These are phyloP conservation scores for Ustilago crameri DNA, from an alignment of 1,284 basidiomycete species.

Conservation along the genomic window DNA sequence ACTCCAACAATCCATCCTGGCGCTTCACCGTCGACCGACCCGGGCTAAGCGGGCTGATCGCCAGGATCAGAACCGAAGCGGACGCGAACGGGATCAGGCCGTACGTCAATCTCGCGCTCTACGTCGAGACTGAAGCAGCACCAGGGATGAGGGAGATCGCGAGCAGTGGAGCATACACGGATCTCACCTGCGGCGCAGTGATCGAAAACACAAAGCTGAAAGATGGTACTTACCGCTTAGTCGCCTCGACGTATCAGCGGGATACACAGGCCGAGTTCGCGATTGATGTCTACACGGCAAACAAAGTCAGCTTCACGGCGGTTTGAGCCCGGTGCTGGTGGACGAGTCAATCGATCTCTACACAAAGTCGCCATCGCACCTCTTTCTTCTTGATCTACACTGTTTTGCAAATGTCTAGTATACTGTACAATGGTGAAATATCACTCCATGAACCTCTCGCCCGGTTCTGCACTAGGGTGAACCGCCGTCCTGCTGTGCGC, in stretches of 20 bases:
- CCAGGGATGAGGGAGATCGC: slow-evolving; percentile 16
- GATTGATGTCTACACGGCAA: slow-evolving; percentile 43
- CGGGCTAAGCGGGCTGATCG: slow-evolving; percentile 6
- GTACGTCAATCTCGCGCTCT: slow-evolving; percentile 37
- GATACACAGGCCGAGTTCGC: slow-evolving; percentile 23
- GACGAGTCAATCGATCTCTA: too few species aligned
- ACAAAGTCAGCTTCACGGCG: slow-evolving; percentile 15
- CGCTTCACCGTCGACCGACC: slow-evolving; percentile 69
- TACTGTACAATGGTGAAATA: too few species aligned
- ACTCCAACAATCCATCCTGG: slow-evolving; percentile 77
- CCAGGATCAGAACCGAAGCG: slow-evolving; percentile 6
- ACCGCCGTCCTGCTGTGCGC: neutral
- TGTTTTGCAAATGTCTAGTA: neutral
- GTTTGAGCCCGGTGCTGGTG: too few species aligned
- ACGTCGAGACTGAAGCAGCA: neutral
- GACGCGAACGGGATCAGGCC: slow-evolving; percentile 4
- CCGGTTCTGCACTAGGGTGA: neutral
- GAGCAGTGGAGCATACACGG: slow-evolving; percentile 37
- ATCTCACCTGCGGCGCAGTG: slow-evolving; percentile 34
- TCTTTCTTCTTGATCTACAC: too few species aligned
- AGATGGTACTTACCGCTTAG: slow-evolving; percentile 25
- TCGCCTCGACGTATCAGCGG: slow-evolving; percentile 36
- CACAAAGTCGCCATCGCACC: too few species aligned
- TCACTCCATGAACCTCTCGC: too few species aligned
- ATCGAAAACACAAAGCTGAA: slow-evolving; percentile 23